A percentile compares a stretch with the other conserved stretches of the same genome.
These are phyloP conservation scores for Phytopythium chamaehyphon DNA, from an alignment of 352 stramenopile species.

Conservation along the genomic window DNA sequence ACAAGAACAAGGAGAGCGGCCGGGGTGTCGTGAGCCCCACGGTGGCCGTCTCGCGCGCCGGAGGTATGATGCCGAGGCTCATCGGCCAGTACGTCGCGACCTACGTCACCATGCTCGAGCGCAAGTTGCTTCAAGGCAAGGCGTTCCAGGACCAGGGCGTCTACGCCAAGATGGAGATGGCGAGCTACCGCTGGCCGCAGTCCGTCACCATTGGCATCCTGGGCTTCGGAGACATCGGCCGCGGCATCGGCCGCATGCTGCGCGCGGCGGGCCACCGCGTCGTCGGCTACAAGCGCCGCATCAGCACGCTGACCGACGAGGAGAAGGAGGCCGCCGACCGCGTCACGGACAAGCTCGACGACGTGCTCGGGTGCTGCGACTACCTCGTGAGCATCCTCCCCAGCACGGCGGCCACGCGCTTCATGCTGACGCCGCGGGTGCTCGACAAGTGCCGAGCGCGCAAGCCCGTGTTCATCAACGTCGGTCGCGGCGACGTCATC, in stretches of 20 bases:
- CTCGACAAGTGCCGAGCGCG: constrained; percentile 35
- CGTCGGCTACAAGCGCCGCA: constrained; percentile 45
- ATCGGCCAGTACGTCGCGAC: constrained; percentile 40
- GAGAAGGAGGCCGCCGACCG: constrained; percentile 14
- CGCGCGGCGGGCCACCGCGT: constrained; percentile 40
- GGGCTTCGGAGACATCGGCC: constrained; percentile 45
- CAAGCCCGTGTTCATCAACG: constrained; percentile 84
- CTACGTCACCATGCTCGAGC: constrained; percentile 25
- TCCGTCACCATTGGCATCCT: constrained; percentile 41
- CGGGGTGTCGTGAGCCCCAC: constrained; percentile 4
- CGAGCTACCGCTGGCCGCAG: constrained; percentile 20
- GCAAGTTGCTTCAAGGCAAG: constrained; percentile 25
- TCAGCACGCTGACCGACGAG: constrained; percentile 12
- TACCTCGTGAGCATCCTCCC: constrained; percentile 81
- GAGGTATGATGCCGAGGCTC: constrained; percentile 32
- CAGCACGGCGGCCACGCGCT: constrained; percentile 61
- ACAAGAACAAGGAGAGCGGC: neutral
- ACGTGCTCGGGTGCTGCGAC: constrained; percentile 52
- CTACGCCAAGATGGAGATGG: constrained; percentile 23
- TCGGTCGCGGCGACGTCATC: constrained; percentile 81
- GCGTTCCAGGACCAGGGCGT: constrained; percentile 20
- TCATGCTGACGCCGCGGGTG: constrained; percentile 49
- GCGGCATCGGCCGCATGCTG: constrained; percentile 38
- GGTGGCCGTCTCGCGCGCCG: constrained; percentile 28
- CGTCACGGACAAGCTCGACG: constrained; percentile 35